Conservation (phyloP, 257 asterid genomes). For the Plantago ovata region DNA sequence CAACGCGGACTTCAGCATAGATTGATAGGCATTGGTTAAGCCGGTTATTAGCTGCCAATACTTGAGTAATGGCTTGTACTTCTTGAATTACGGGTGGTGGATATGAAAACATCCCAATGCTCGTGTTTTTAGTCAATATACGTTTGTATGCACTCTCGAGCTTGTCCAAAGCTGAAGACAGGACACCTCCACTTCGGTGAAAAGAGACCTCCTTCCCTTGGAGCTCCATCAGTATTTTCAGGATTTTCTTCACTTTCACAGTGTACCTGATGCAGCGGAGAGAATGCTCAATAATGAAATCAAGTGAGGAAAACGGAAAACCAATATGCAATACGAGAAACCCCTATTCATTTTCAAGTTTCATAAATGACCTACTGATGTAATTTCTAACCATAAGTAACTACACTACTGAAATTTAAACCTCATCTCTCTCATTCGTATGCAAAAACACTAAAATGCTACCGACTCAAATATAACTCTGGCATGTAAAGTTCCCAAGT, state of each 20-base stretch:
- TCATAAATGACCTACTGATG: no score
- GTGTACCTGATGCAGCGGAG: not conserved
- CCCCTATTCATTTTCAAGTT: no score
- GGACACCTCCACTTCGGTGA: conserved; percentile 35
- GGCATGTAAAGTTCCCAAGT: not conserved
- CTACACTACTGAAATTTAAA: no score
- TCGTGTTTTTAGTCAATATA: conserved; percentile 26
- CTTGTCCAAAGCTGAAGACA: conserved; percentile 38
- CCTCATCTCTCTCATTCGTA: no score
- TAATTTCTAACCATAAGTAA: no score
- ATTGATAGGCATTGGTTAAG: conserved; percentile 48
- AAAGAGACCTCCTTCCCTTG: conserved; percentile 32
- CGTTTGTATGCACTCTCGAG: conserved; percentile 50
- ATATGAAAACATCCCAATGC: conserved; percentile 20
- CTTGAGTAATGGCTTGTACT: conserved; percentile 47
- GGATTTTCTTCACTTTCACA: conserved; percentile 30
- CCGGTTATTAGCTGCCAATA: conserved; percentile 38
- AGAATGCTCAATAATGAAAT: not conserved
- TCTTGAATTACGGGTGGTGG: conserved; percentile 31
- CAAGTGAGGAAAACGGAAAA: not conserved
- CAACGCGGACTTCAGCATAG: conserved; percentile 47
- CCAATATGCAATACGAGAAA: not conserved
- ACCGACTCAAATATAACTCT: not conserved
- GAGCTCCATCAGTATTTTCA: conserved; percentile 42
- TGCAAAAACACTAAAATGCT: no score